These are phyloP conservation scores for Trichoderma citrinoviride DNA, from an alignment of 2,329 filamentous ascomycete genomes.

Conservation along the genomic window DNA sequence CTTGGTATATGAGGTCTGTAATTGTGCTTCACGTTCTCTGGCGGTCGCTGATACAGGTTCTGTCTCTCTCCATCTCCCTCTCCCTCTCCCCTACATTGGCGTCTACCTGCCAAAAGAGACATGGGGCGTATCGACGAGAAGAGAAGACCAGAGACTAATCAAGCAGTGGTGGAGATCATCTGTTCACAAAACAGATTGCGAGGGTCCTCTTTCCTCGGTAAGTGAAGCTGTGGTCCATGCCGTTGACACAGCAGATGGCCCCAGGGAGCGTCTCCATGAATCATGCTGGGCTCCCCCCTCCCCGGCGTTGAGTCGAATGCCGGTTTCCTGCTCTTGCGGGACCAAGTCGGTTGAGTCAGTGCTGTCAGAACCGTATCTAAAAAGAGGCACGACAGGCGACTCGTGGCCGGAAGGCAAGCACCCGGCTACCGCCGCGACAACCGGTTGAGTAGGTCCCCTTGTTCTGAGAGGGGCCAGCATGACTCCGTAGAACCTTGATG, in stretches of 20 bases:
- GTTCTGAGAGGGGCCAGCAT: background rate
- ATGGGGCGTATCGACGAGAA: background rate
- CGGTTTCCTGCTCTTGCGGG: slow-evolving; percentile 1
- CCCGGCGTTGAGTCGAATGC: background rate
- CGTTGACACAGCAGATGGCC: background rate
- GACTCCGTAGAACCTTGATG: background rate
- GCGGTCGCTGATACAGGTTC: background rate
- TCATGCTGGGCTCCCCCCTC: background rate
- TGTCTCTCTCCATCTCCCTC: background rate
- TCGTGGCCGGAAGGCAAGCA: slow-evolving; percentile 8
- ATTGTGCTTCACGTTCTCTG: background rate
- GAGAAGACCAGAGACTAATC: background rate
- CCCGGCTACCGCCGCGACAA: slow-evolving; percentile 17
- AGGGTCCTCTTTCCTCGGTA: background rate
- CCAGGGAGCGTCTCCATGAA: background rate
- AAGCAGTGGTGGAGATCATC: background rate
- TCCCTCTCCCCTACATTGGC: too few relatives aligned
- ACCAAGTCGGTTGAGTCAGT: slow-evolving; percentile 11
- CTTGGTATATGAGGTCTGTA: background rate
- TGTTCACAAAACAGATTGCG: background rate
- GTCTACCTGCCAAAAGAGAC: background rate
- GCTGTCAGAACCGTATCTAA: slow-evolving; percentile 22
- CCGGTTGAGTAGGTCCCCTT: slow-evolving; percentile 3
- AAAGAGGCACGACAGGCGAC: slow-evolving; percentile 17
- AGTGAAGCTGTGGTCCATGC: background rate